Evolutionary conservation across 345 rosid genomes (phyloP), one percentile per base, ranked within the genome.

Genomic region (Syzygium oleosum): DNA sequence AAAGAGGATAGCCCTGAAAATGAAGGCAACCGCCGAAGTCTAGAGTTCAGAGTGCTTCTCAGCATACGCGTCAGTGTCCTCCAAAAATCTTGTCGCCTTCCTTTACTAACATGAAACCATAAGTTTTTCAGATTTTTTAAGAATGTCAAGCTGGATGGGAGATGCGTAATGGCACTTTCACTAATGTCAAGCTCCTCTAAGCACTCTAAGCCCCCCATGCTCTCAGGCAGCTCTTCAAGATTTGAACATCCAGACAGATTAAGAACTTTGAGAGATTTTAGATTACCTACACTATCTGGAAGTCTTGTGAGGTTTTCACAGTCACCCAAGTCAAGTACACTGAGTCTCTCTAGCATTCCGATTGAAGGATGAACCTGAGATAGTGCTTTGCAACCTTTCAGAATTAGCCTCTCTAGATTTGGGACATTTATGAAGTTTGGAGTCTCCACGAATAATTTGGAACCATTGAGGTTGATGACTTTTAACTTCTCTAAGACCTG

Each of bases 51-150:
- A 22, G 7, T 1, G 17, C 58, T 13, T n/a, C 73, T n/a, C 34
- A n/a, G 73, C 19, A 2, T 1, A 12, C 38, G 0, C 1, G 0
- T 31, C 0, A 29, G 5, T 59, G 21, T 34, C 87, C 6, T 34
- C 87, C 65, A 52, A 38, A 5, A 34, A 34, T 9, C 16, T 63
- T 14, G 77, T 63, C 2, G 38, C 38, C 77, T 63, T n/a, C 87
- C 8, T 38, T 59, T 85, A 0, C 78, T 52, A 9, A 23, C 2
- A 43, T 41, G 5, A 59, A 41, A 41, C 52, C 0, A 17, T 58
- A 43, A 16, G 0, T 2, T 52, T 84, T 51, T 27, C 22, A 84
- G 6, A 23, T 84, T 84, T 51, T 27, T 29, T 52, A 84, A 31
- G 21, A 27, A 21, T 10, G 41, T 15, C 22, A 84, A 52, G 56